These are phyloP conservation scores for Cystobasidium onofrii DNA, from an alignment of 768 basidiomycete genomes.

Conservation along the genomic window DNA sequence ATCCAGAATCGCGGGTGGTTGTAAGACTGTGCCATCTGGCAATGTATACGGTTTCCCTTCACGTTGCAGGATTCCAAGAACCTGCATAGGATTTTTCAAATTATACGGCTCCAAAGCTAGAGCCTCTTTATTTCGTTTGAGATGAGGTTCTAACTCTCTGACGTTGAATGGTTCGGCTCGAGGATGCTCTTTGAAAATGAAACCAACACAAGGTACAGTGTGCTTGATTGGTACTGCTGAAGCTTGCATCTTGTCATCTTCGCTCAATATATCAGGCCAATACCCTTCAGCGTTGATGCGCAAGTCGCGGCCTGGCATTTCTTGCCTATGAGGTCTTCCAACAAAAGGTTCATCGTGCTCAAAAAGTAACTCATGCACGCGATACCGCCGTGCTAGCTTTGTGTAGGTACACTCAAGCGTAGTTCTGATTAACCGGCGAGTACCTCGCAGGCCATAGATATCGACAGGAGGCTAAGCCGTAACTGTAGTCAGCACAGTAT, in stretches of 20 bases:
- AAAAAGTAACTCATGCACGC: constrained; percentile 68
- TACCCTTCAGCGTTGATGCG: constrained; percentile 54
- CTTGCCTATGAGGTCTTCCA: constrained; percentile 53
- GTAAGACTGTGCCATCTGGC: constrained; percentile 62
- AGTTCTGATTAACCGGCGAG: constrained; percentile 65
- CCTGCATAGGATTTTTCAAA: constrained; percentile 58
- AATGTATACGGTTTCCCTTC: constrained; percentile 59
- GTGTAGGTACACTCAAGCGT: constrained; percentile 63
- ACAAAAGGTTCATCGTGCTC: constrained; percentile 52
- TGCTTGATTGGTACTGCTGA: constrained; percentile 70
- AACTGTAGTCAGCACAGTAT: constrained; percentile 11
- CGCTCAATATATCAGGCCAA: constrained; percentile 56
- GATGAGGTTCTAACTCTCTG: constrained; percentile 57
- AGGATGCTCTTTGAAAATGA: constrained; percentile 58
- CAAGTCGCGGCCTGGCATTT: constrained; percentile 59
- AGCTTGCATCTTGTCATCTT: constrained; percentile 51
- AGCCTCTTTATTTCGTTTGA: constrained; percentile 48
- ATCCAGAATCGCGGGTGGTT: constrained; percentile 53
- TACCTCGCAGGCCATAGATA: constrained; percentile 69
- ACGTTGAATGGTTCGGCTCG: constrained; percentile 71
- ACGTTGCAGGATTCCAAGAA: constrained; percentile 60
- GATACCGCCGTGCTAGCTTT: constrained; percentile 56
- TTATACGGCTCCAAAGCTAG: constrained; percentile 41
- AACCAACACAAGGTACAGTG: constrained; percentile 72
- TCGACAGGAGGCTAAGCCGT: constrained; percentile 42